Base-by-base conservation (phyloP, 306 rosid genomes). In the Trichosanthes truncata region DNA sequence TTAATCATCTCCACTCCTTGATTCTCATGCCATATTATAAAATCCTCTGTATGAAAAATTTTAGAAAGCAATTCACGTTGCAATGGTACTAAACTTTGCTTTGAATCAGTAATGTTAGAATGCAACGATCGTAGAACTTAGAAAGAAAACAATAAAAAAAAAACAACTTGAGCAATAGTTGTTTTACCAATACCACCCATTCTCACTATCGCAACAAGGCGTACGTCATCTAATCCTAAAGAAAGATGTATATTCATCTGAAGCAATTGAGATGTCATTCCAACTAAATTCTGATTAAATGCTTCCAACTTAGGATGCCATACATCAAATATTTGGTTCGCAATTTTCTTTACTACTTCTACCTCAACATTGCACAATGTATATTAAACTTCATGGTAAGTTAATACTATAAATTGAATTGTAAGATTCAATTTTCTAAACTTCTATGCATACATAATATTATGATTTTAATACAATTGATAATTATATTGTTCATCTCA, bases 161-260 rank as follows among this genome's bases (percentile, higher is more conserved):
- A 31, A 60, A 61, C 20, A 0, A 11, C 74, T 78, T 57, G n/a
- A 6, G 21, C 74, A 25, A 78, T 8, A 6, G 81, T 78, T 18
- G 81, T 78, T 38, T 78, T 78, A 26, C 81, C 74, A 2, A 82
- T 35, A 6, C 85, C 84, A 6, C 82, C 82, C 85, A 72, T 78
- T 45, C 85, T 79, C 7, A 76, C 66, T 56, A 82, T 72, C 14
- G 82, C 82, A 59, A 78, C 75, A 49, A 72, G 9, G 5, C 18
- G 69, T 43, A 78, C 51, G 6, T 78, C 59, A 5, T 3, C 20
- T 0, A 78, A 51, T 4, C 7, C 67, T 0, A 3, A 4, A 60
- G 53, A 9, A 21, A 84, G 35, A 40, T 48, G 53, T 0, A 9
- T 40, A 6, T 72, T 36, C 36, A 78, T 53, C 1, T 25, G 17